Conservation (phyloP, 306 rosid species). For the Quercus agrifolia region DNA sequence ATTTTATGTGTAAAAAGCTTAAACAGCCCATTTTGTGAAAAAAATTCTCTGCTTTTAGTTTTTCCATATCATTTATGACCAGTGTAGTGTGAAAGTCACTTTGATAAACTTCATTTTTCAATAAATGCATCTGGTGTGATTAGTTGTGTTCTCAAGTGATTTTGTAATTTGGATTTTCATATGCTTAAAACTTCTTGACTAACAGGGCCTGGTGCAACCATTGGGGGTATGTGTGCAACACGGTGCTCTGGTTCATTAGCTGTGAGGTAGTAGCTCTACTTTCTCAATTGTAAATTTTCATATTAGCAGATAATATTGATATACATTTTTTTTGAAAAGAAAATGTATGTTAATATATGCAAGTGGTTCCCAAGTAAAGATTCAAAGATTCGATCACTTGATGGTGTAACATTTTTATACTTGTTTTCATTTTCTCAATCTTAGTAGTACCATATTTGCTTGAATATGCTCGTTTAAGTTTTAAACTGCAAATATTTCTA, state of each 20-base stretch:
- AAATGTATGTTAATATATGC: no score
- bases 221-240: slow-evolving; percentile 99
- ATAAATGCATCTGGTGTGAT: background rate
- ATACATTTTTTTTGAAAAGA: background rate
- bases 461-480: background rate
- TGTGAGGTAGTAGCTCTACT: slow-evolving; percentile 59
- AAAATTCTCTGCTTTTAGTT: background rate
- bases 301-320: background rate
- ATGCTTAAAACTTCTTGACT: slow-evolving; percentile 11
- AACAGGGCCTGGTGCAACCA: slow-evolving; percentile 99
- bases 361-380: background rate
- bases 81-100: background rate
- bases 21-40: background rate
- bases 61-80: background rate
- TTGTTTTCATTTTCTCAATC: background rate
- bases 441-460: background rate
- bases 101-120: background rate
- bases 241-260: slow-evolving; percentile 99
- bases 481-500: background rate
- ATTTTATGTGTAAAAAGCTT: background rate
- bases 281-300: background rate
- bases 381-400: background rate
- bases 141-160: background rate
- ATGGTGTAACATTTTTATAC: background rate
- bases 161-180: slow-evolving; percentile 4